Evolutionary conservation across 768 basidiomycete genomes (phyloP), one percentile per base, ranked within the genome.

Genomic region (Lentinula sp.): DNA sequence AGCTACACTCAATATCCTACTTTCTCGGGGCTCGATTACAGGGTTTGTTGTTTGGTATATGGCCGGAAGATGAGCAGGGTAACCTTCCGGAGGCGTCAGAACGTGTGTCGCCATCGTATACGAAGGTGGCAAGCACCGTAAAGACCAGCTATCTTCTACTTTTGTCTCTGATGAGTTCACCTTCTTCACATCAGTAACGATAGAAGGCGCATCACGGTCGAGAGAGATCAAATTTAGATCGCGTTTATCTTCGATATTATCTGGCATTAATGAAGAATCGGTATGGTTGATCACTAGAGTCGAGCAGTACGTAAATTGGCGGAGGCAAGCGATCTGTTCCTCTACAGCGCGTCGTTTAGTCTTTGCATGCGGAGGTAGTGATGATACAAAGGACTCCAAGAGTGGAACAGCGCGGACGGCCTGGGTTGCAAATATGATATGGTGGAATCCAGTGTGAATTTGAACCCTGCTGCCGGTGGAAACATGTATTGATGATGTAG

Each of bases 11-110:
- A 91, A 71, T 39, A 90, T 75, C 32, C 68, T 74, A 1, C 74
- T 76, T 36, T 76, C 72, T 45, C 70, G 70, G 9, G 86, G 83
- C 3, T 80, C 69, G 20, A 88, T 70, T 50, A 86, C 79, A 0
- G 88, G 88, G 70, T 91, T 91, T 8, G 88, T 92, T 10, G 87
- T 90, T 71, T 91, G 91, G 60, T 81, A 85, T 10, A 90, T 73
- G 6, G 71, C 65, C 16, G 71, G 75, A 37, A 73, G 66, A 46
- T 67, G 68, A 23, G 63, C 51, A 6, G 74, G 71, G 53, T 72
- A 74, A 66, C 68, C 73, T 55, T 69, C 62, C 15, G 77, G 76
- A 46, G 72, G 68, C 43, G 74, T 69, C 9, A 85, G 72, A 36
- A 87, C 71, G 60, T 91, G 90, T 4, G 90, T 93, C 12, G 88